Evolutionary conservation across 2,329 filamentous ascomycete species (phyloP).

Genomic region (Fusarium siculi): DNA sequence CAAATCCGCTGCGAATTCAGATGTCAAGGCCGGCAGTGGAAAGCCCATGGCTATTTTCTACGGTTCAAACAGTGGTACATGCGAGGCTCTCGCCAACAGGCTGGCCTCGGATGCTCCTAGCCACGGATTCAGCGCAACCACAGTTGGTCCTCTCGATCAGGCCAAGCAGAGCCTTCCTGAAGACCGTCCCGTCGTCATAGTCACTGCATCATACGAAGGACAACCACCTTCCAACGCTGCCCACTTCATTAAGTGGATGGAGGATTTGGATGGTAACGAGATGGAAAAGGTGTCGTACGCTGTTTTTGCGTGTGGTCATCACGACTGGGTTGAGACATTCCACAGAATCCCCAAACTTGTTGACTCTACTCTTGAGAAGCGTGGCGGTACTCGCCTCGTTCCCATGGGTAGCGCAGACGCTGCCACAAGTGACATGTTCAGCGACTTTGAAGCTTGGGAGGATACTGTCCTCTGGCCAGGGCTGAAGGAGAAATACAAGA

Average conservation of each 20-base stretch:
- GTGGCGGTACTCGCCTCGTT: slow-evolving; percentile 49
- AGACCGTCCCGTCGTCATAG: slow-evolving; percentile 70
- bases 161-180: slow-evolving; percentile 70
- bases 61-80: slow-evolving; percentile 80
- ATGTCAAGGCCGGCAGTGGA: slow-evolving; percentile 24
- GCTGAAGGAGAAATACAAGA: slow-evolving; percentile 57
- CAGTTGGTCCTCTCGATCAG: slow-evolving; percentile 68
- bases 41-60: slow-evolving; percentile 73
- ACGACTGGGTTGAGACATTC: slow-evolving; percentile 71
- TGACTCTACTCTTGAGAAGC: slow-evolving; percentile 60
- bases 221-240: slow-evolving; percentile 78
- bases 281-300: slow-evolving; percentile 70
- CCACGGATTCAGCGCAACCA: slow-evolving; percentile 68
- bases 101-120: slow-evolving; percentile 67
- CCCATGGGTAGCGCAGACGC: slow-evolving; percentile 69
- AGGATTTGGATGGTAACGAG: slow-evolving; percentile 55
- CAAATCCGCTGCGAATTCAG: slow-evolving; percentile 12
- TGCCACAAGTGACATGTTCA: slow-evolving; percentile 72
- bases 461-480: slow-evolving; percentile 64
- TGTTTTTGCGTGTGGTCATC: slow-evolving; percentile 74
- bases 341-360: slow-evolving; percentile 74
- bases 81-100: slow-evolving; percentile 73
- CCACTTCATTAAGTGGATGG: slow-evolving; percentile 75
- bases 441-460: slow-evolving; percentile 74
- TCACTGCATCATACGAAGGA: slow-evolving; percentile 80